These are phyloP conservation scores for Calonectria pauciramosa DNA, from an alignment of 2,329 filamentous ascomycete species.

Conservation along the genomic window DNA sequence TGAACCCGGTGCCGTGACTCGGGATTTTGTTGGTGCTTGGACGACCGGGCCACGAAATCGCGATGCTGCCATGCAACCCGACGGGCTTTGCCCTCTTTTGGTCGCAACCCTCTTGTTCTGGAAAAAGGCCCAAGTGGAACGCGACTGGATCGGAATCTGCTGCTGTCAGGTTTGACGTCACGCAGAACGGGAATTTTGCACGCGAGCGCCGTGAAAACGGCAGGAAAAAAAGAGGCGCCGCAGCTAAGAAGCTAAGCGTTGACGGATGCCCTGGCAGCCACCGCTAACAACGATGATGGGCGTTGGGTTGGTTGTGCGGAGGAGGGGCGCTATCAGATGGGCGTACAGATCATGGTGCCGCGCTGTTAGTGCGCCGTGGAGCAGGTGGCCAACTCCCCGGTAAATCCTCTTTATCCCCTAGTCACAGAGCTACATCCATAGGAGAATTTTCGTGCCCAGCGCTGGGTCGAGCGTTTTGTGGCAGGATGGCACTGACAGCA, in stretches of 20 bases:
- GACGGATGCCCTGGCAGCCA: background rate
- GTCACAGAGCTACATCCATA: background rate
- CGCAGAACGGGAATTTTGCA: background rate
- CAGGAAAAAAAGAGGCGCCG: background rate
- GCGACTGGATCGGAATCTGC: background rate
- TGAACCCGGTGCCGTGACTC: background rate
- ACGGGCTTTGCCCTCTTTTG: background rate
- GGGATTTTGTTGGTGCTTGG: background rate
- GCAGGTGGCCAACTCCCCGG: background rate
- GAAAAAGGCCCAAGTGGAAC: background rate
- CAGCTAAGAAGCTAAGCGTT: background rate
- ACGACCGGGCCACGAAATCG: background rate
- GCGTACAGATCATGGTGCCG: background rate
- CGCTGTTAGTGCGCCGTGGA: background rate
- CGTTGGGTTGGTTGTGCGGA: background rate
- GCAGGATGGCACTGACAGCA: constrained; percentile 2
- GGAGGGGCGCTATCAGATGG: constrained; percentile 5
- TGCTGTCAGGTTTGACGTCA: background rate
- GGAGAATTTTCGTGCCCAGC: background rate
- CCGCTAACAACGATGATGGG: background rate
- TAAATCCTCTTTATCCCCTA: background rate
- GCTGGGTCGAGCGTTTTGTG: background rate
- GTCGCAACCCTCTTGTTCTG: background rate
- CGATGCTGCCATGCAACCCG: background rate
- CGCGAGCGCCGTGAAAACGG: background rate